Base-by-base conservation (phyloP, 768 basidiomycete genomes). In the Pleurotus platypus region DNA sequence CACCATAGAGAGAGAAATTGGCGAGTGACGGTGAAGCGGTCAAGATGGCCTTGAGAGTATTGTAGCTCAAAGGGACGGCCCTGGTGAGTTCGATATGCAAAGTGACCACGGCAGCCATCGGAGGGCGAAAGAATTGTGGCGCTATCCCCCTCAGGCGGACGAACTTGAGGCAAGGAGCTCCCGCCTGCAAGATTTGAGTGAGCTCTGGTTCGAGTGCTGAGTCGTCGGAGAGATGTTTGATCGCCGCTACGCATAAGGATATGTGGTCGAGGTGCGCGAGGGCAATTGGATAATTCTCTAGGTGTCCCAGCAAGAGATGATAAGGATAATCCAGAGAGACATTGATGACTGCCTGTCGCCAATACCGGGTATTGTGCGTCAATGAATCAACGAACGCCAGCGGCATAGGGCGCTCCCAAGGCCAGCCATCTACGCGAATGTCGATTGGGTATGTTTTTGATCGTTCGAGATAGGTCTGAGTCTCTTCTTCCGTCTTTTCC, bases 41-140 rank as follows among this genome's bases (percentile, higher is more conserved):
- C n/a, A 78, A n/a, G n/a, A 78, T 60, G 4, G 60, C 59, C 13
- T 64, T 61, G 53, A 81, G 74, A 3, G 67, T 65, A 12, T 60
- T 55, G 61, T 73, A 77, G 4, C 61, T 62, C 5, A 80, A 64
- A 18, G 75, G 71, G 3, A 77, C 49, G 2, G 63, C 46, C 9
- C 64, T 66, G 1, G 73, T 77, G 48, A 78, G 74, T 51, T 80
- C 77, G 37, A 83, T 69, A 57, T 80, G 77, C 16, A 83, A 70
- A 0, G 71, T 76, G 22, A 68, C 72, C 4, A 79, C 62, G 3
- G 58, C 56, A 0, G 64, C 24, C 15, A 78, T 63, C 11, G 69
- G 71, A 4, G 78, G 76, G 1, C 66, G 69, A 56, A 77, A 73
- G 39, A 73, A 66, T 42, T 75, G 67, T 22, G 78, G 66, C 0